Evolutionary conservation across 192 early-diverging fungal genomes (phyloP).

Genomic region (Polychytrium aggregatum): DNA sequence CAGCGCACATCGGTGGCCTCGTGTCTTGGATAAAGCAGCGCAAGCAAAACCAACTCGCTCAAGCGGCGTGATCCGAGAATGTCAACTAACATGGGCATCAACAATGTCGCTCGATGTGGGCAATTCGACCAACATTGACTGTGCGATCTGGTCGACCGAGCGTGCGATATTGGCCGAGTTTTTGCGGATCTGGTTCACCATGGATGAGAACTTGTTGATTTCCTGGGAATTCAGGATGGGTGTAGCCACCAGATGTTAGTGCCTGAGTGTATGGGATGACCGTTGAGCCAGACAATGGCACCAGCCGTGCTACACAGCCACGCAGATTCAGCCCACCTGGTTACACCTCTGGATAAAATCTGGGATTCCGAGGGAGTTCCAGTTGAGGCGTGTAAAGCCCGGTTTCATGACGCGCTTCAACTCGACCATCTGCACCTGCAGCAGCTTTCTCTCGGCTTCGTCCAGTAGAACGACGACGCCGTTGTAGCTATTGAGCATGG

Average conservation of each 20-base stretch:
- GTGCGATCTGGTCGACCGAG: constrained; percentile 37
- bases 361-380: constrained; percentile 53
- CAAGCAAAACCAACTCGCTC: constrained; percentile 4
- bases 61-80: too few species aligned
- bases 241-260: neutral
- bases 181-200: constrained; percentile 49
- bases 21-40: neutral
- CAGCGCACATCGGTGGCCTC: too few species aligned
- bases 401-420: constrained; percentile 51
- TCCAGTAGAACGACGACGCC: constrained; percentile 38
- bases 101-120: constrained; percentile 31
- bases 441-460: constrained; percentile 37
- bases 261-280: too few species aligned
- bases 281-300: too few species aligned
- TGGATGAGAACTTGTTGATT: constrained; percentile 50
- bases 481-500: constrained; percentile 38
- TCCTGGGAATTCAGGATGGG: constrained; percentile 16
- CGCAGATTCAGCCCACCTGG: too few species aligned
- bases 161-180: constrained; percentile 47
- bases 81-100: constrained; percentile 39
- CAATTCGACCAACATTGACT: constrained; percentile 35
- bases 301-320: too few species aligned
- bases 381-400: constrained; percentile 48
- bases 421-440: constrained; percentile 38
- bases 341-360: constrained; percentile 50